Conservation (phyloP, 2,329 filamentous ascomycete genomes). For the Pseudopithomyces chartarum region DNA sequence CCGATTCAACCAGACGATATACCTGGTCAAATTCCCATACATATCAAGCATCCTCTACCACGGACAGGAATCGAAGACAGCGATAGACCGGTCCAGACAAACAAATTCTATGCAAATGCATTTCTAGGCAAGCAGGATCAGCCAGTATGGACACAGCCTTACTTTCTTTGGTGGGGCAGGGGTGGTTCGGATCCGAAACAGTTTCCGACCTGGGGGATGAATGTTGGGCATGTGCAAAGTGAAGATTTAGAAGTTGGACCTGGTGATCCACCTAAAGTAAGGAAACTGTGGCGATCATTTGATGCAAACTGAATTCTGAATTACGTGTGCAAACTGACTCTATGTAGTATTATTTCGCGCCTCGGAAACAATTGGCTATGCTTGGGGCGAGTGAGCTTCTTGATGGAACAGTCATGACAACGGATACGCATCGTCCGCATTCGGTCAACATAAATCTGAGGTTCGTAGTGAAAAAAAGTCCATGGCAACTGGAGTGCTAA, state of each 20-base stretch:
- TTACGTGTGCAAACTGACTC: neutral
- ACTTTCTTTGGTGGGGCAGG: slow-evolving; percentile 52
- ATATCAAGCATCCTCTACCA: slow-evolving; percentile 48
- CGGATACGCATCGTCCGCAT: slow-evolving; percentile 59
- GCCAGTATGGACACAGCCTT: slow-evolving; percentile 73
- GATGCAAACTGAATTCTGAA: neutral
- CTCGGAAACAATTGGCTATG: slow-evolving; percentile 80
- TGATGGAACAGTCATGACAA: slow-evolving; percentile 60
- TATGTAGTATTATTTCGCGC: slow-evolving; percentile 74
- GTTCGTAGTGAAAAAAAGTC: slow-evolving; percentile 29
- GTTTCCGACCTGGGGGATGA: slow-evolving; percentile 69
- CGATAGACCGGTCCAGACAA: slow-evolving; percentile 64
- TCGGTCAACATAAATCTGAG: slow-evolving; percentile 70
- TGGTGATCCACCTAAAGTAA: slow-evolving; percentile 38
- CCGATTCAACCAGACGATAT: slow-evolving; percentile 48
- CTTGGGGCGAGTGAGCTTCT: slow-evolving; percentile 79
- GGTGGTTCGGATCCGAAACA: slow-evolving; percentile 58
- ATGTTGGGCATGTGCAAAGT: slow-evolving; percentile 73
- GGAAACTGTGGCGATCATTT: neutral
- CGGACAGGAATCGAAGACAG: slow-evolving; percentile 45
- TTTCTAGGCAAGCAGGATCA: slow-evolving; percentile 74
- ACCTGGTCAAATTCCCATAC: slow-evolving; percentile 46
- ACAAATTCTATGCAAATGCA: slow-evolving; percentile 75
- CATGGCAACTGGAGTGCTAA: too few species aligned
- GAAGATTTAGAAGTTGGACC: slow-evolving; percentile 70